Evolutionary conservation across 106 monocot species (phyloP), one percentile per base, ranked within the genome.

Genomic region (Alisma plantagoaquatica): DNA sequence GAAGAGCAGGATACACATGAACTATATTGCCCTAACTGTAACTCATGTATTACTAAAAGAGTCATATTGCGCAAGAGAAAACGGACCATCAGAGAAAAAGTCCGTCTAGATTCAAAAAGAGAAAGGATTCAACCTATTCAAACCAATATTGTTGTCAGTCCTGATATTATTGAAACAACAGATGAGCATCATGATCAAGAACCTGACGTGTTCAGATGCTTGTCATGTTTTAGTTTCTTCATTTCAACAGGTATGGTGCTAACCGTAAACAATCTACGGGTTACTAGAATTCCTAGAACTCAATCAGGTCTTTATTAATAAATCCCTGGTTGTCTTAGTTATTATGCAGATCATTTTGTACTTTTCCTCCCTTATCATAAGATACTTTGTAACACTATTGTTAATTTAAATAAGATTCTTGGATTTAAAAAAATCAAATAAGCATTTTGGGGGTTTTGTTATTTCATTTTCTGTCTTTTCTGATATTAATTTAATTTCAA

Each of bases 1-100:
- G 78, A 81, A 22, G 87, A 96, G 51, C 94, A 96, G 59, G 88
- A 96, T 25, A 88, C 83, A 43, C 84, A 88, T 73, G 94, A 96
- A 65, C 68, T 96, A 51, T 88, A 61, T 46, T 96, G 88, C 51
- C 94, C 94, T 22, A 84, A 88, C 57, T 96, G 94, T 57, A 64
- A 81, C 26, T 96, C 94, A 15, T 84, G 88, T 60, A 88, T 96
- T 56, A 96, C 94, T 28, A 77, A 50, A 75, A 88, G 81, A 64
- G 81, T 96, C 33, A 88, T 96, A 46, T 62, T 96, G 49, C 77
- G 81, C 15, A 96, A 96, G 70, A 83, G 94, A 43, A 84, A 96
- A 68, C 78, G 84, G 59, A 70, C 24, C 41, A 30, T 50, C 0
- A 48, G 48, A 63, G 60, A 77, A n/a, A n/a, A n/a, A 53, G 41